Percentiles rank a stretch among this genome's conserved stretches.
Conservation (phyloP, 768 basidiomycete species). For the Suillus subluteus region DNA sequence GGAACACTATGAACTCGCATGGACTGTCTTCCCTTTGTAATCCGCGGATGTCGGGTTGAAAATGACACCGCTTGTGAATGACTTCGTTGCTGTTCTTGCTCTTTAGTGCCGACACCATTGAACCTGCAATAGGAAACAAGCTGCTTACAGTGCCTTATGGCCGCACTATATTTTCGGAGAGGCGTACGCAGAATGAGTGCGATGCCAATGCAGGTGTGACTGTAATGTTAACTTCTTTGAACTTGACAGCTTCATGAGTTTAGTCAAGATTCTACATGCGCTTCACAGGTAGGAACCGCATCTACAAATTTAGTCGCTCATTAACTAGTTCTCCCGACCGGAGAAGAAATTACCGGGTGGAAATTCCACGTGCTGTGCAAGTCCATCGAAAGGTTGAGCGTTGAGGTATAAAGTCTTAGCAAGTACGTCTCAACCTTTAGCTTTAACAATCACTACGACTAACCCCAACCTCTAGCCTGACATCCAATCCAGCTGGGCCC, state of each 20-base stretch:
- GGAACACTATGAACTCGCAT: background rate
- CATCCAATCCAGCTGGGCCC: background rate
- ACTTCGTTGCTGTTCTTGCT: background rate
- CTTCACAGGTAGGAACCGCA: background rate
- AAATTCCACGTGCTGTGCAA: background rate
- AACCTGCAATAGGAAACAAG: slow-evolving; percentile 3
- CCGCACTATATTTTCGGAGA: background rate
- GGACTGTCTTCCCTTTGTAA: background rate
- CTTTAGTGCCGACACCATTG: background rate
- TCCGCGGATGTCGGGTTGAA: background rate
- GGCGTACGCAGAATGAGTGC: background rate
- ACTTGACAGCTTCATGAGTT: background rate
- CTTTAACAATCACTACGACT: background rate
- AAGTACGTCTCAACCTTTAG: background rate
- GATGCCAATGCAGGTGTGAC: background rate
- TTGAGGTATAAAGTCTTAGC: no score
- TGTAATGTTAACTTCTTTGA: background rate
- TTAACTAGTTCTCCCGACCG: background rate
- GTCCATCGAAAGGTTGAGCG: background rate
- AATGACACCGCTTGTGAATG: background rate
- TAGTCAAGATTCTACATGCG: background rate
- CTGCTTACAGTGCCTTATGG: background rate
- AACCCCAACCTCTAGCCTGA: background rate
- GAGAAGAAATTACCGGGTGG: background rate
- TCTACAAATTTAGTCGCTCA: background rate